Percentiles rank a stretch among this genome's conserved stretches.
phyloP scores from a whole-genome alignment of 2,329 filamentous ascomycete species.

The Macrophomina pseudophaseolina region DNA sequence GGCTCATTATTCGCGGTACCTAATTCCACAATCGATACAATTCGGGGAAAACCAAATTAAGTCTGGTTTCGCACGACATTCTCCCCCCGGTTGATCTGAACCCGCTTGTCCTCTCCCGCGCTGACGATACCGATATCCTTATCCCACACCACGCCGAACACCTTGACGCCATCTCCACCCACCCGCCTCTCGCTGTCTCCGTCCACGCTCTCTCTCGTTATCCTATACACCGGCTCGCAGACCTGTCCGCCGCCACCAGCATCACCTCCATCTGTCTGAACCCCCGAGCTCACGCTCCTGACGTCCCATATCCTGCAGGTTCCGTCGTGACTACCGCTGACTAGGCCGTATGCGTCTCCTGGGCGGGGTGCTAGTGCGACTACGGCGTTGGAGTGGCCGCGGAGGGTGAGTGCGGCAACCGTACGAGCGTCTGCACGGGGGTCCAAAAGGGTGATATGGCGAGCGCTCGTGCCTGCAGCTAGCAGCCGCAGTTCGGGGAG shows the following conservation, averaged over 20 bases:
- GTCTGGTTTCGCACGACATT: not conserved
- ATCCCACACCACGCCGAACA: slow-evolving; percentile 89
- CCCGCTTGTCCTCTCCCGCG: slow-evolving; percentile 88
- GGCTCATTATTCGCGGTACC: too few species aligned
- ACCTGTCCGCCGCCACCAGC: slow-evolving; percentile 61
- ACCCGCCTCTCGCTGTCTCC: slow-evolving; percentile 62
- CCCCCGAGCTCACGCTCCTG: slow-evolving; percentile 67
- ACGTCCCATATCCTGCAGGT: slow-evolving; percentile 95
- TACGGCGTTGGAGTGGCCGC: slow-evolving; percentile 81
- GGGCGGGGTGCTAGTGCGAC: slow-evolving; percentile 64
- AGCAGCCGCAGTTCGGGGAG: slow-evolving; percentile 69
- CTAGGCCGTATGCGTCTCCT: slow-evolving; percentile 78
- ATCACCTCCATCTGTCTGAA: slow-evolving; percentile 49
- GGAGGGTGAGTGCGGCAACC: slow-evolving; percentile 85
- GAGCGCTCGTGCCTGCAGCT: slow-evolving; percentile 78
- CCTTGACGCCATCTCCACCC: slow-evolving; percentile 84
- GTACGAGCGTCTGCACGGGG: slow-evolving; percentile 77
- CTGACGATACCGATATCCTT: slow-evolving; percentile 85
- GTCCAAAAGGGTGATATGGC: slow-evolving; percentile 92
- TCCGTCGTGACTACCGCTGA: slow-evolving; percentile 89
- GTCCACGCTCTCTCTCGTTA: slow-evolving; percentile 73
- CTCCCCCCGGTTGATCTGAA: slow-evolving; percentile 76
- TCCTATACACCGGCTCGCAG: slow-evolving; percentile 76
- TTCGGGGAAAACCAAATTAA: too few species aligned
- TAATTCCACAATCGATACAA: too few species aligned